Percentiles rank a stretch among this genome's conserved stretches.
Conservation (phyloP, 495 filamentous ascomycete genomes). For the Tuber indicum region DNA sequence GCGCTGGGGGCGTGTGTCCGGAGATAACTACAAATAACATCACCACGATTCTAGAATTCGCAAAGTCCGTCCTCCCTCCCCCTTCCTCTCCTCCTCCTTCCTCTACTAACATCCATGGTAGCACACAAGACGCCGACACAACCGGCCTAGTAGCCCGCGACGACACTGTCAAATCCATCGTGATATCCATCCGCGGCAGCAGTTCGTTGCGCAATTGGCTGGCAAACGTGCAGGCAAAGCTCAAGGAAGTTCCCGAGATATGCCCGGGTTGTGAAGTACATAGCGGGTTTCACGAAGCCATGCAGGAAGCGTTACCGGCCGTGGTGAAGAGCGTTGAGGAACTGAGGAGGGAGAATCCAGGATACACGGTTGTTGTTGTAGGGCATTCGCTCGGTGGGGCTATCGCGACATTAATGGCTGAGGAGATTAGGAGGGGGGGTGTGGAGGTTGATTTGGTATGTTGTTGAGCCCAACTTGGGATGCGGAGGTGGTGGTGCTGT, state of each 20-base stretch:
- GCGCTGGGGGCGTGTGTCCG: not conserved
- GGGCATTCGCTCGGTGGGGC: slow-evolving; percentile 59
- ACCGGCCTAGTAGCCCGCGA: slow-evolving; percentile 63
- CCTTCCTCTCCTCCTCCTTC: not conserved
- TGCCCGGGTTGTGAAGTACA: slow-evolving; percentile 47
- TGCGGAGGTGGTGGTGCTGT: not conserved
- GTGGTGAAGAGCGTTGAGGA: slow-evolving; percentile 45
- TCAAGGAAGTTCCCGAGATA: slow-evolving; percentile 33
- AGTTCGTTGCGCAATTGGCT: slow-evolving; percentile 59
- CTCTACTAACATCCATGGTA: not conserved
- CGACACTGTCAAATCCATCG: slow-evolving; percentile 53
- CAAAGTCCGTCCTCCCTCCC: slow-evolving; percentile 8
- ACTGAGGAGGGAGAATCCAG: slow-evolving; percentile 42
- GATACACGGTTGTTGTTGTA: slow-evolving; percentile 49
- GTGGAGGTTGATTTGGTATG: slow-evolving; percentile 29
- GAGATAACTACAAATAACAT: slow-evolving; percentile 8
- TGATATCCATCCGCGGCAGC: slow-evolving; percentile 64
- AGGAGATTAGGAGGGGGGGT: slow-evolving; percentile 48
- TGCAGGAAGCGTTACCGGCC: slow-evolving; percentile 45
- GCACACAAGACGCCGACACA: slow-evolving; percentile 35
- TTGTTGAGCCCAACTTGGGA: not conserved
- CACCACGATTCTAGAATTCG: slow-evolving; percentile 5
- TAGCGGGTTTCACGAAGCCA: slow-evolving; percentile 52
- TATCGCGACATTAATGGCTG: slow-evolving; percentile 53
- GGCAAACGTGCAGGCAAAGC: slow-evolving; percentile 46